phyloP scores from a whole-genome alignment of 257 asterid genomes.

The Sherardia arvensis region DNA sequence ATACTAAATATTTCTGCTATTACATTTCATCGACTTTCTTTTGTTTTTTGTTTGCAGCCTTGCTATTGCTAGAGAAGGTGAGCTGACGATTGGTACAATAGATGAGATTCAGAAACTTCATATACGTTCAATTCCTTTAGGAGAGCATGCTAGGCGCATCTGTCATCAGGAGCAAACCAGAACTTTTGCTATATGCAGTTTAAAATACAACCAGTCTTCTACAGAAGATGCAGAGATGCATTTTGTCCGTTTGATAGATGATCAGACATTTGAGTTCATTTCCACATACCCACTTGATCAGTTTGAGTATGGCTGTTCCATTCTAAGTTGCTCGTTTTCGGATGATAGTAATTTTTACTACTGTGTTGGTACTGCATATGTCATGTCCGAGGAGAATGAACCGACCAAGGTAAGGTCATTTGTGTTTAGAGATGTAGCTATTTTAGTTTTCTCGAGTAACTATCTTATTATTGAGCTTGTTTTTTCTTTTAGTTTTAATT shows the following conservation, averaged over 20 bases:
- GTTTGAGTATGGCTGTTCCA: slow-evolving; percentile 82
- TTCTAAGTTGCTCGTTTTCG: slow-evolving; percentile 92
- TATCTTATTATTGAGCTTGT: not conserved
- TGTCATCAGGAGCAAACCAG: slow-evolving; percentile 98
- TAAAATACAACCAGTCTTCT: slow-evolving; percentile 65
- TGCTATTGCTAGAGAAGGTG: slow-evolving; percentile 96
- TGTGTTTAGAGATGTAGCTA: too few species aligned
- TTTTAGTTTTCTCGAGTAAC: not conserved
- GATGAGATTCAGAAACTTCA: slow-evolving; percentile 99
- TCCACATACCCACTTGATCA: slow-evolving; percentile 79
- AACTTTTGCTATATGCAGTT: slow-evolving; percentile 77
- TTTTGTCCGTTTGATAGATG: slow-evolving; percentile 82
- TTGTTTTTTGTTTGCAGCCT: slow-evolving; percentile 44
- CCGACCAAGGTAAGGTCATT: slow-evolving; percentile 62
- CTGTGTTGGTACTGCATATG: slow-evolving; percentile 95
- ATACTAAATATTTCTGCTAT: not conserved
- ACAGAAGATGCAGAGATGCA: slow-evolving; percentile 74
- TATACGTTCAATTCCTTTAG: slow-evolving; percentile 87
- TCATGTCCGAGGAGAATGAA: slow-evolving; percentile 91
- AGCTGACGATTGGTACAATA: slow-evolving; percentile 90
- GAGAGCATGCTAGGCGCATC: slow-evolving; percentile 97
- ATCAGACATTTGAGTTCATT: slow-evolving; percentile 88
- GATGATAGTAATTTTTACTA: slow-evolving; percentile 83
- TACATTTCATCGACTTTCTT: slow-evolving; percentile 8
- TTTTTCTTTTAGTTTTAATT: too few species aligned